Conservation (phyloP, 116 monocot genomes). For the Papilionanthe hybrid region DNA sequence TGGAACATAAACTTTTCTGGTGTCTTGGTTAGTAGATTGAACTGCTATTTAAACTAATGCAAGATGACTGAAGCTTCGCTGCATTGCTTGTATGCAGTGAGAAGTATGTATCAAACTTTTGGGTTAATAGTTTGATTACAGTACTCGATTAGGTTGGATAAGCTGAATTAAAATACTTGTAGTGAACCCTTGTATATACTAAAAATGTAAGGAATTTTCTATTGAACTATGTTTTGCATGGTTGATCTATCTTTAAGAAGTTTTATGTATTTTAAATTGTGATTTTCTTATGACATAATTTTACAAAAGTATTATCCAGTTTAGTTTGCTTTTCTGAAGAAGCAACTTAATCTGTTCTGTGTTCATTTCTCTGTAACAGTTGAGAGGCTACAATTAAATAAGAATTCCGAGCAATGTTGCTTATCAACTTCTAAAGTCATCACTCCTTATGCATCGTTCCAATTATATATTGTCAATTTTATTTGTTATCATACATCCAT, state of each 20-base stretch:
- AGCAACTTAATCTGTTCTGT: no score
- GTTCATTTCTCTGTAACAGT: no score
- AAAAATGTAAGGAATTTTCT: no score
- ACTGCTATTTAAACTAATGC: slow-evolving; percentile 70
- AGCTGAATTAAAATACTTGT: no score
- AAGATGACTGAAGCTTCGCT: slow-evolving; percentile 84
- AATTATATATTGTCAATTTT: not conserved
- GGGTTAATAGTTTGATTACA: not conserved
- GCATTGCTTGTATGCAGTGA: slow-evolving; percentile 96
- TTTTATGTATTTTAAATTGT: no score
- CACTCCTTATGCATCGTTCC: not conserved
- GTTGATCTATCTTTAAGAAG: no score
- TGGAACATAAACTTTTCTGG: slow-evolving; percentile 42
- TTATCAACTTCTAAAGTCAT: not conserved
- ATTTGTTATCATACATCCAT: not conserved
- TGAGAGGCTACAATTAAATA: no score
- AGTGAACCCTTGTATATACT: no score
- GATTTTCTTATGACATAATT: no score
- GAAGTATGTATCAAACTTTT: slow-evolving; percentile 67
- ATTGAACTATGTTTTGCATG: no score
- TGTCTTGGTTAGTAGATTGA: slow-evolving; percentile 46
- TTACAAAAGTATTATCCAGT: no score
- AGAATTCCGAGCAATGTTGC: not conserved
- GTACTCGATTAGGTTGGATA: not conserved
- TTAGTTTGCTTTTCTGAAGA: no score